phyloP scores from a whole-genome alignment of 2,329 filamentous ascomycete genomes.

The Phialemonium atrogriseum region DNA sequence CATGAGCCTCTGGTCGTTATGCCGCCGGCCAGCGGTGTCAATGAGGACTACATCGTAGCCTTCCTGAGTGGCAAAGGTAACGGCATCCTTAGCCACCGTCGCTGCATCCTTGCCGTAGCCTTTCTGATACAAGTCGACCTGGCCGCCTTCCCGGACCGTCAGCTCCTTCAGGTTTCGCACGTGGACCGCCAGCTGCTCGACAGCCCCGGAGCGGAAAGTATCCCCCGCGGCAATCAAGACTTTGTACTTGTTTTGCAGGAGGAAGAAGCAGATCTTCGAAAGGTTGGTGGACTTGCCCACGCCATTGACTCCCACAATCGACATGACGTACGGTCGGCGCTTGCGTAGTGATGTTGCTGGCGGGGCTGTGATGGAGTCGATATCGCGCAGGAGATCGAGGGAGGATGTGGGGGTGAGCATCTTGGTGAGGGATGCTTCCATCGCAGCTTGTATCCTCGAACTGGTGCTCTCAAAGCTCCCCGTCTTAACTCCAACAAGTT shows the following conservation, averaged over 20 bases:
- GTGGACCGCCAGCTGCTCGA: constrained; percentile 93
- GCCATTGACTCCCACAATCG: constrained; percentile 95
- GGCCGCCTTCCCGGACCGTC: constrained; percentile 70
- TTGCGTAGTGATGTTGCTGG: constrained; percentile 53
- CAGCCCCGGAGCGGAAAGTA: constrained; percentile 93
- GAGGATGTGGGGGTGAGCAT: constrained; percentile 95
- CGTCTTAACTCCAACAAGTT: constrained; percentile 85
- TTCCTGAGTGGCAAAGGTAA: constrained; percentile 66
- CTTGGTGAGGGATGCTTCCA: constrained; percentile 87
- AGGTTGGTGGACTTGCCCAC: constrained; percentile 98
- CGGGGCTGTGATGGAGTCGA: constrained; percentile 67
- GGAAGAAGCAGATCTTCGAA: constrained; percentile 96
- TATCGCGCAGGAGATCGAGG: constrained; percentile 88
- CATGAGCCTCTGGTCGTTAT: constrained; percentile 96
- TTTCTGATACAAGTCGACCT: constrained; percentile 90
- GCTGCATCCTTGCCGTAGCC: constrained; percentile 98
- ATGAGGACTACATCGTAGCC: constrained; percentile 91
- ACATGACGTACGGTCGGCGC: constrained; percentile 87
- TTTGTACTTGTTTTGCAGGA: constrained; percentile 93
- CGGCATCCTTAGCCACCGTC: constrained; percentile 88
- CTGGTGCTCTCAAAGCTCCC: constrained; percentile 86
- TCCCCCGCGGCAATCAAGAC: constrained; percentile 92
- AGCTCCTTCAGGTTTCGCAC: constrained; percentile 90
- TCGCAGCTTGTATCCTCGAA: constrained; percentile 72
- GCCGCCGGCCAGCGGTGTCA: constrained; percentile 87